phyloP scores from a whole-genome alignment of 768 basidiomycete species.

The Cyclocybe cylindracea region DNA sequence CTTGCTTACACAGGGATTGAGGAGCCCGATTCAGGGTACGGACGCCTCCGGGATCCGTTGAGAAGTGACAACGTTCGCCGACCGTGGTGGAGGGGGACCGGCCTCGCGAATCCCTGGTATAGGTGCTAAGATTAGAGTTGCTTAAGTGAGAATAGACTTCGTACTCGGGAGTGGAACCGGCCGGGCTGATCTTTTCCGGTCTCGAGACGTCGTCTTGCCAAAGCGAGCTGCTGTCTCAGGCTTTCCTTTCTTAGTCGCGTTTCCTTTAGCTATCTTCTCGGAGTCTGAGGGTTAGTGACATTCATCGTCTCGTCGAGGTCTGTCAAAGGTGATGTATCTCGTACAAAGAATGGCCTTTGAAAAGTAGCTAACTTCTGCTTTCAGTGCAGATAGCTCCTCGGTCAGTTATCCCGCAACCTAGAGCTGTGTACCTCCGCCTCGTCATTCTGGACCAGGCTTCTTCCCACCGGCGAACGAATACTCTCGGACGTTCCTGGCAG shows the following conservation, averaged over 20 bases:
- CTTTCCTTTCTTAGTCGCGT: constrained; percentile 8
- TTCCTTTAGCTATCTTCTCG: constrained; percentile 6
- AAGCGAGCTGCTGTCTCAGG: constrained; percentile 5
- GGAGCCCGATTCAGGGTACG: constrained; percentile 50
- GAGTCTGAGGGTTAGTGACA: neutral
- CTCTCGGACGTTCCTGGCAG: constrained; percentile 7
- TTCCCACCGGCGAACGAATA: constrained; percentile 3
- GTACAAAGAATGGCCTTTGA: constrained; percentile 15
- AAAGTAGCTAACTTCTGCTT: constrained; percentile 3
- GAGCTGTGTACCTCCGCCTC: constrained; percentile 36
- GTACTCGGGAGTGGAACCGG: neutral
- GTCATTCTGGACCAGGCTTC: constrained; percentile 34
- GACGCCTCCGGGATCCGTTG: neutral
- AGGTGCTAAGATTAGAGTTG: no score
- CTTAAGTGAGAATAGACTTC: no score
- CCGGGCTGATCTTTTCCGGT: neutral
- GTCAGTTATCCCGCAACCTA: neutral
- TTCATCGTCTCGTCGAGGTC: constrained; percentile 32
- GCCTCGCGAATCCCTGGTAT: no score
- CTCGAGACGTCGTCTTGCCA: neutral
- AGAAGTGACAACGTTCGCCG: neutral
- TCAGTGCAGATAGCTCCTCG: neutral
- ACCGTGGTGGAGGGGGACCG: no score
- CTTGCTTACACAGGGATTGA: constrained; percentile 46
- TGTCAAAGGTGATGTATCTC: constrained; percentile 31